Conservation (phyloP, 2,329 filamentous ascomycete genomes). For the Bipolaris zeicola region DNA sequence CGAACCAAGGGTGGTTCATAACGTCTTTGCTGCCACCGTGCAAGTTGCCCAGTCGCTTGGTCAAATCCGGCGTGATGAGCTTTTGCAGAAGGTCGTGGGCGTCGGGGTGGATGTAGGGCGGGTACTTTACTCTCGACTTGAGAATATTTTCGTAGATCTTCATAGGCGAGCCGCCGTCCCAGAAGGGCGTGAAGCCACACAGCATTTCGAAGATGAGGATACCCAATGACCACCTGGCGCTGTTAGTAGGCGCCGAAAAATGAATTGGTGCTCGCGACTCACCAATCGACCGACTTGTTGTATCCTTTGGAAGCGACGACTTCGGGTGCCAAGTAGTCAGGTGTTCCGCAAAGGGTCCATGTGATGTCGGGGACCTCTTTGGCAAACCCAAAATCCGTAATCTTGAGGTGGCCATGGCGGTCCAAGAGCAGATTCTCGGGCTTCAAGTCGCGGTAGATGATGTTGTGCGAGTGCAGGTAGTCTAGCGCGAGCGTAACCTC, state of each 20-base stretch:
- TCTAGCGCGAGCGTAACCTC: conserved; percentile 95
- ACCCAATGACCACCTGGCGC: conserved; percentile 88
- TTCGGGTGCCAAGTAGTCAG: conserved; percentile 95
- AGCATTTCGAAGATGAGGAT: conserved; percentile 99
- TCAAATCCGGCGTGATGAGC: conserved; percentile 92
- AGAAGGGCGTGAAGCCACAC: conserved; percentile 98
- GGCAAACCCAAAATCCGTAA: conserved; percentile 97
- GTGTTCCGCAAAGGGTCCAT: conserved; percentile 97
- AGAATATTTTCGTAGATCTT: conserved; percentile 99
- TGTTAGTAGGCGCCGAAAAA: conserved; percentile 13
- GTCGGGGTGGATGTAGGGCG: conserved; percentile 91
- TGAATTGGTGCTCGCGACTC: conserved; percentile 48
- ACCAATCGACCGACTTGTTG: conserved; percentile 99
- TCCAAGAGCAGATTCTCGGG: conserved; percentile 92
- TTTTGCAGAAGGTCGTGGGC: conserved; percentile 91
- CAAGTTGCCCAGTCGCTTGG: conserved; percentile 92
- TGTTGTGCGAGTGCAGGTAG: conserved; percentile 91
- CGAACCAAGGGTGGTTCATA: conserved; percentile 95
- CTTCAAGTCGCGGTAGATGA: conserved; percentile 97
- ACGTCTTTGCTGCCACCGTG: conserved; percentile 90
- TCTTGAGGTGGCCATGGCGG: conserved; percentile 92
- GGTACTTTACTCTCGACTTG: conserved; percentile 94
- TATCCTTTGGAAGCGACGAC: conserved; percentile 99
- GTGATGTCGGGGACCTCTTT: conserved; percentile 99
- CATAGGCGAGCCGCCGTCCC: conserved; percentile 96